These are phyloP conservation scores for Isatis tinctoria DNA, from an alignment of 345 rosid species.

Conservation along the genomic window DNA sequence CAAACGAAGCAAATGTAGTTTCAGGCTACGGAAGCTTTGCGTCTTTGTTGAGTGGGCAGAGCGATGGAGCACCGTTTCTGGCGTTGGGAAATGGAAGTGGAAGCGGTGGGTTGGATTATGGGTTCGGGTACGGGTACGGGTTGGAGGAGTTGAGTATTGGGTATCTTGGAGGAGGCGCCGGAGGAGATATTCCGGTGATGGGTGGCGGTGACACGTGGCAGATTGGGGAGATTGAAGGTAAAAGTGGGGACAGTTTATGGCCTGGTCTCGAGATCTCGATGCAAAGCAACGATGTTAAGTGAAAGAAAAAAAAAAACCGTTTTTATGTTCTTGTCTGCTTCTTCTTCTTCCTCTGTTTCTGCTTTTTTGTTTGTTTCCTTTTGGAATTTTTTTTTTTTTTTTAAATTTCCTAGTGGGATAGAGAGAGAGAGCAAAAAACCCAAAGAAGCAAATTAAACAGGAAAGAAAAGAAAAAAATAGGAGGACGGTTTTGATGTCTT, in stretches of 20 bases:
- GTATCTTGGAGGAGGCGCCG: constrained; percentile 30
- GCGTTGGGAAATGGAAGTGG: constrained; percentile 46
- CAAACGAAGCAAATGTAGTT: constrained; percentile 24
- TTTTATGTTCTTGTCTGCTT: neutral
- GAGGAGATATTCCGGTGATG: constrained; percentile 15
- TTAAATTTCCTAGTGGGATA: neutral
- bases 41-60: constrained; percentile 62
- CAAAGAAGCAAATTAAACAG: neutral
- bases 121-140: constrained; percentile 55
- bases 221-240: constrained; percentile 45
- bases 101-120: constrained; percentile 22
- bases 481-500: neutral
- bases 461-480: neutral
- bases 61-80: constrained; percentile 47
- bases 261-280: constrained; percentile 84
- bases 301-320: constrained; percentile 24
- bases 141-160: constrained; percentile 63
- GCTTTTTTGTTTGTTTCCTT: neutral
- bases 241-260: constrained; percentile 72
- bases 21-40: constrained; percentile 48
- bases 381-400: constrained; percentile 7
- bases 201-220: constrained; percentile 60
- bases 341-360: constrained; percentile 18
- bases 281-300: constrained; percentile 61
- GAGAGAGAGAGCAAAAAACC: neutral